These are phyloP conservation scores for Cytospora chrysosperma DNA, from an alignment of 2,329 filamentous ascomycete species.

Conservation along the genomic window DNA sequence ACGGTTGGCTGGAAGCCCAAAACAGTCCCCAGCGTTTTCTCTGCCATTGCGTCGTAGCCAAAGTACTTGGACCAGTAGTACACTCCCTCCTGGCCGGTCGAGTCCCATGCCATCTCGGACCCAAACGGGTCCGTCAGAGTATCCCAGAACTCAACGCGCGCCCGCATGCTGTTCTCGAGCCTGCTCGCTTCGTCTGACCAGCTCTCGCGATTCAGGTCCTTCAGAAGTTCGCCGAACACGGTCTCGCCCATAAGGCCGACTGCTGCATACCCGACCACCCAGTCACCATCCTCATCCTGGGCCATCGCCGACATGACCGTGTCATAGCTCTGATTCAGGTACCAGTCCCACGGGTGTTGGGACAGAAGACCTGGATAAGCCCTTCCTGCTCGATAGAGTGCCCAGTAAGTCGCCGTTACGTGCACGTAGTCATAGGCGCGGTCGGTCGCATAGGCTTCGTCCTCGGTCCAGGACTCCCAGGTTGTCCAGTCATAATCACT, in stretches of 20 bases:
- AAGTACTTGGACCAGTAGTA: slow-evolving; percentile 61
- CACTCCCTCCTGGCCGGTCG: slow-evolving; percentile 60
- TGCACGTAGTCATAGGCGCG: slow-evolving; percentile 62
- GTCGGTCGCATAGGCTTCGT: slow-evolving; percentile 44
- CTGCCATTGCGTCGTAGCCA: slow-evolving; percentile 42
- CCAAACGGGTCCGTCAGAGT: slow-evolving; percentile 53
- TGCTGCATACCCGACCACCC: slow-evolving; percentile 40
- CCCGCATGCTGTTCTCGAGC: slow-evolving; percentile 47
- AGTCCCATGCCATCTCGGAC: slow-evolving; percentile 64
- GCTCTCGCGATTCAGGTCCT: slow-evolving; percentile 50
- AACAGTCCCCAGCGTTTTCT: slow-evolving; percentile 53
- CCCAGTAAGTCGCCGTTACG: slow-evolving; percentile 55
- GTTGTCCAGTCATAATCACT: slow-evolving; percentile 45
- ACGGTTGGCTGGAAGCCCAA: slow-evolving; percentile 57
- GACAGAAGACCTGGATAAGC: slow-evolving; percentile 46
- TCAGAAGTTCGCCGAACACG: slow-evolving; percentile 52
- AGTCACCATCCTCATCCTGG: slow-evolving; percentile 29
- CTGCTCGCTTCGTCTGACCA: slow-evolving; percentile 38
- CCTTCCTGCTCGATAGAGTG: slow-evolving; percentile 53
- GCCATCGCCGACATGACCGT: slow-evolving; percentile 44
- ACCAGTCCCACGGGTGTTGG: slow-evolving; percentile 50
- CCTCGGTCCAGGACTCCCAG: slow-evolving; percentile 53
- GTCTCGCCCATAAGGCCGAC: slow-evolving; percentile 61
- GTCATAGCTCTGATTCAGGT: slow-evolving; percentile 52
- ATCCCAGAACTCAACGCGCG: slow-evolving; percentile 51